phyloP scores from a whole-genome alignment of 148 eudicot species.

The Rhododendron williamsianum region DNA sequence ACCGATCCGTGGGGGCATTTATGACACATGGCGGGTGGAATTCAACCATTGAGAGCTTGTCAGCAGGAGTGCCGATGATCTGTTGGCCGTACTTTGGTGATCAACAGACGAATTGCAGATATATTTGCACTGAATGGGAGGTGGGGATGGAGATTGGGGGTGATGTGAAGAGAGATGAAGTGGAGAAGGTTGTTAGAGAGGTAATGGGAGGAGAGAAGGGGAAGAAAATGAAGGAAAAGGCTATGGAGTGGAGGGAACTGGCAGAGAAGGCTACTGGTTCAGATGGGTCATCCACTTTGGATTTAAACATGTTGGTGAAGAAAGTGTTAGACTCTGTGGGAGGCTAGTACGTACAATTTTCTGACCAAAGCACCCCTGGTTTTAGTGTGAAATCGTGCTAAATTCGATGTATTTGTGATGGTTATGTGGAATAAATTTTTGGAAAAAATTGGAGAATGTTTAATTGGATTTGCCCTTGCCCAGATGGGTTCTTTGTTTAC shows the following conservation, averaged over 20 bases:
- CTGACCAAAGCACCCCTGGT: not conserved
- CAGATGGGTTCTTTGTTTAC: not conserved
- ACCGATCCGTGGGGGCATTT: not conserved
- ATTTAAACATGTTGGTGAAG: slow-evolving; percentile 10
- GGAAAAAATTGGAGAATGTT: not conserved
- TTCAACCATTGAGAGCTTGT: not conserved
- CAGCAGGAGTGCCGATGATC: slow-evolving; percentile 8
- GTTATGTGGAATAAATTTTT: not conserved
- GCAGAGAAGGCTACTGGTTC: not conserved
- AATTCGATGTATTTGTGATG: not conserved
- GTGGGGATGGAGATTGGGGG: not conserved
- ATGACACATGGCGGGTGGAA: not conserved
- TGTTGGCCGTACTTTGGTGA: slow-evolving; percentile 14
- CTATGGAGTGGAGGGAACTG: slow-evolving; percentile 8
- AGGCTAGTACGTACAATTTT: not conserved
- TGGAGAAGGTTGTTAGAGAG: slow-evolving; percentile 2
- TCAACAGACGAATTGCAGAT: slow-evolving; percentile 6
- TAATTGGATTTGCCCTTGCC: not conserved
- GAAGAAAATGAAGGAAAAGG: slow-evolving; percentile 1
- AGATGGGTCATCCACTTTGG: not conserved
- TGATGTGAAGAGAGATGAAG: not conserved
- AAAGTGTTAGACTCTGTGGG: not conserved
- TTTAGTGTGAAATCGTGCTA: not conserved
- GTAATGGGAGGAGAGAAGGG: not conserved
- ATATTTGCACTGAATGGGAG: not conserved